Evolutionary conservation across 164 flowering plant genomes (phyloP).

Genomic region (Sedum album): DNA sequence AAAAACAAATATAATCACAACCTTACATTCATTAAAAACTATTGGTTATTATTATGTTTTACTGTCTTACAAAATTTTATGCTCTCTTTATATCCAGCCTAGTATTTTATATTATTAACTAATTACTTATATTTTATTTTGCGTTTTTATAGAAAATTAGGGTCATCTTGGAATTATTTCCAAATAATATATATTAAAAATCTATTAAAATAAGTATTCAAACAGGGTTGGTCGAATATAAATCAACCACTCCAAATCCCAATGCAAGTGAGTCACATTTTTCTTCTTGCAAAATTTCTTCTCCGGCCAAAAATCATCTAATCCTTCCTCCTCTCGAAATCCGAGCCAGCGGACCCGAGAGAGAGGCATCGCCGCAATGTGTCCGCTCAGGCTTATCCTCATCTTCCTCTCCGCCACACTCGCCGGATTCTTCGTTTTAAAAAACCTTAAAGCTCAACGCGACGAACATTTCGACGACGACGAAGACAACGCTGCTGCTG

Average conservation of each 20-base stretch:
- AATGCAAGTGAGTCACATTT: neutral
- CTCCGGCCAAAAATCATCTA: neutral
- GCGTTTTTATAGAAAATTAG: no score
- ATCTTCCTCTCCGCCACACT: conserved; percentile 74
- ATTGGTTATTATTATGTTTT: no score
- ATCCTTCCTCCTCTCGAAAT: neutral
- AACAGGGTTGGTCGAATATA: neutral
- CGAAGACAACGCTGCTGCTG: no score
- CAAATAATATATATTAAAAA: no score
- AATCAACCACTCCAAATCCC: neutral
- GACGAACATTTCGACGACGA: conserved; percentile 4
- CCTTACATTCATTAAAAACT: no score
- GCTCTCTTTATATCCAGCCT: no score
- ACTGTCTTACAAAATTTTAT: no score
- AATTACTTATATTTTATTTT: no score
- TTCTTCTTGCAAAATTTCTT: neutral
- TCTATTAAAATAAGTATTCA: no score
- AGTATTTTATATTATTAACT: no score
- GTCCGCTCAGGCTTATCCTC: conserved; percentile 65
- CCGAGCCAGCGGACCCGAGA: conserved; percentile 1
- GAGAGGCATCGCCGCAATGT: conserved; percentile 30
- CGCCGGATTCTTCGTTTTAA: conserved; percentile 64
- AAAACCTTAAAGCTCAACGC: conserved; percentile 43
- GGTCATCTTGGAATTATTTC: no score
- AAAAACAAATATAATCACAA: no score